phyloP scores from a whole-genome alignment of 495 filamentous ascomycete genomes.

The Daldinia decipiens region DNA sequence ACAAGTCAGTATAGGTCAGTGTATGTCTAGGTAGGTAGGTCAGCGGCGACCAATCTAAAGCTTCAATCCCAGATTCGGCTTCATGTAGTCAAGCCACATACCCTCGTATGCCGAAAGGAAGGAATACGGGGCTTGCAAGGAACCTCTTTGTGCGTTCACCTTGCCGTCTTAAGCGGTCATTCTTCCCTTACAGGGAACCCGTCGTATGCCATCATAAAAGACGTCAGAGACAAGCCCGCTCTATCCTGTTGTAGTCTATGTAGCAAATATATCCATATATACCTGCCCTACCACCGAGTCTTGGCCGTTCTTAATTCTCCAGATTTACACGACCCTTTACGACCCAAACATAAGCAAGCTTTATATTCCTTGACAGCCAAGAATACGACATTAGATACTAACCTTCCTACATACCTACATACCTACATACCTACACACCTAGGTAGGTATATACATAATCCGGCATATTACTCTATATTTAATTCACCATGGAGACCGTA shows the following conservation, averaged over 20 bases:
- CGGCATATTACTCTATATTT: not conserved
- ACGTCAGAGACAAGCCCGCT: conserved; percentile 34
- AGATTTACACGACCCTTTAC: conserved; percentile 25
- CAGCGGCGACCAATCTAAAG: conserved; percentile 31
- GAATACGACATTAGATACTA: conserved; percentile 10
- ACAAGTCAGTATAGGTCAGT: conserved; percentile 9
- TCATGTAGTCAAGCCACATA: conserved; percentile 37
- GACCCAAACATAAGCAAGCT: conserved; percentile 22
- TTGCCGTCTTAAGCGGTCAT: conserved; percentile 27
- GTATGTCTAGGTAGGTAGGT: not conserved
- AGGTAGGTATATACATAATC: not conserved
- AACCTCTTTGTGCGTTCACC: conserved; percentile 25
- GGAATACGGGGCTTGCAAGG: conserved; percentile 15
- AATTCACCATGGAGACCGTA: conserved; percentile 63
- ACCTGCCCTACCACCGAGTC: conserved; percentile 7
- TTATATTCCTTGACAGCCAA: conserved; percentile 14
- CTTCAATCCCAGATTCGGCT: conserved; percentile 20
- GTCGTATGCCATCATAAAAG: conserved; percentile 33
- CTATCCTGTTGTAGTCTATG: conserved; percentile 8
- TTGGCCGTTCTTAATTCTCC: conserved; percentile 29
- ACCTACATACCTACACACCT: not conserved
- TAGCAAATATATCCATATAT: conserved; percentile 38
- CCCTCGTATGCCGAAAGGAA: conserved; percentile 6
- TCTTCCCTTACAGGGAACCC: conserved; percentile 20
- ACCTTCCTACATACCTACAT: not conserved